Evolutionary conservation across 106 monocot genomes (phyloP), one percentile per base, ranked within the genome.

Genomic region (Apostasia shenzhenica): DNA sequence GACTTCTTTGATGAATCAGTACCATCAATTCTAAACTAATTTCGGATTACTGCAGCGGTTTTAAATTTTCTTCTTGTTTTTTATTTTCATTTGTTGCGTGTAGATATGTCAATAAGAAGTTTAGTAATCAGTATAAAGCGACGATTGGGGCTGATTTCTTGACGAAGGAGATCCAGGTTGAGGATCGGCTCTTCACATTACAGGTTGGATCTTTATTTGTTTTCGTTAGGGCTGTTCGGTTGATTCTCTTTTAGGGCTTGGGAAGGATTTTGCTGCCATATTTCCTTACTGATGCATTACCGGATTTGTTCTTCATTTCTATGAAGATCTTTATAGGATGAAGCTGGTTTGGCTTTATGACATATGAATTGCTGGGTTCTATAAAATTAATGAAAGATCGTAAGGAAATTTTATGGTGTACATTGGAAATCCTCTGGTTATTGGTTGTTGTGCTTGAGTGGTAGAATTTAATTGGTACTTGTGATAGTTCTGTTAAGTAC

Each of bases 91-190:
- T 62, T 66, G n/a, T 39, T 67, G 4, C 9, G 41, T 51, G n/a
- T 66, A 82, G 82, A 54, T 82, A 82, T 50, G 78, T 78, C 48
- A 82, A 78, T 62, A 50, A 65, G 6, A 82, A 82, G 61, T 86
- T 86, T 41, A 82, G 84, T 45, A 90, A 90, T 76, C 90, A 90
- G 78, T 90, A 90, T 57, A 90, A 90, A 61, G 85, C 90, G 1
- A 90, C 90, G 1, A 90, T 83, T 41, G 90, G 90, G 43, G 83
- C 90, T 41, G 90, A 90, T 78, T 90, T 90, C 73, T 76, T 90
- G 70, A 90, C 90, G 4, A 90, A 90, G 57, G 85, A 90, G 66
- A 76, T 90, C 41, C 90, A 90, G 75, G 80, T 83, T 72, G 90
- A 90, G 58, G 90, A 90, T 61, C 75, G 85, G 41, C 70, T 82